phyloP scores from a whole-genome alignment of 2,329 filamentous ascomycete genomes.

The Venturia aucupariae region DNA sequence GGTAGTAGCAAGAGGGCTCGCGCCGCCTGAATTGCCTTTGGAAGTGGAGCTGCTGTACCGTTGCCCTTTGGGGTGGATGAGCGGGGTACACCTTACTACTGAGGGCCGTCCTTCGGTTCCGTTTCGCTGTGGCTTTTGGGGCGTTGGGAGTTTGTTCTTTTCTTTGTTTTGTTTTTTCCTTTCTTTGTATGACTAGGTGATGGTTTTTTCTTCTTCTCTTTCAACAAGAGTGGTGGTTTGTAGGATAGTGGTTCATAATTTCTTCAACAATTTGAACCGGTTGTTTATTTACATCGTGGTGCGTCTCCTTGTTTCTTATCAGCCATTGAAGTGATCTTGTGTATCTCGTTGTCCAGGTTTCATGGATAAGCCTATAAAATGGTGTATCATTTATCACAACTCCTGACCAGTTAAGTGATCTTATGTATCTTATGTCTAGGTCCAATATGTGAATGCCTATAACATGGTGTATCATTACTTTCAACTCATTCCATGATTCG shows the following conservation, averaged over 20 bases:
- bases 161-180: background rate
- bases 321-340: background rate
- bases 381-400: no score
- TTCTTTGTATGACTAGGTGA: background rate
- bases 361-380: no score
- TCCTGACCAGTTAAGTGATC: no score
- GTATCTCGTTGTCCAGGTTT: background rate
- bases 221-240: background rate
- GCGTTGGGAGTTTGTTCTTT: background rate
- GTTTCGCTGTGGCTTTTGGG: background rate
- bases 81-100: background rate
- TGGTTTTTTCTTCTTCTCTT: background rate
- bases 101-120: background rate
- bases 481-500: no score
- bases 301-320: background rate
- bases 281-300: background rate
- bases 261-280: background rate
- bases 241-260: background rate
- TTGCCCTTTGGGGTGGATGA: background rate
- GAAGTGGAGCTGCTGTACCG: background rate
- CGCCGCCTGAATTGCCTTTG: background rate
- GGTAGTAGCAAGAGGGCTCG: background rate
- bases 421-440: no score
- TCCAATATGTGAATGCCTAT: no score
- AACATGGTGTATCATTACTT: no score